Evolutionary conservation across 2,329 filamentous ascomycete genomes (phyloP).

Genomic region (Arthrobotrys sinensis): DNA sequence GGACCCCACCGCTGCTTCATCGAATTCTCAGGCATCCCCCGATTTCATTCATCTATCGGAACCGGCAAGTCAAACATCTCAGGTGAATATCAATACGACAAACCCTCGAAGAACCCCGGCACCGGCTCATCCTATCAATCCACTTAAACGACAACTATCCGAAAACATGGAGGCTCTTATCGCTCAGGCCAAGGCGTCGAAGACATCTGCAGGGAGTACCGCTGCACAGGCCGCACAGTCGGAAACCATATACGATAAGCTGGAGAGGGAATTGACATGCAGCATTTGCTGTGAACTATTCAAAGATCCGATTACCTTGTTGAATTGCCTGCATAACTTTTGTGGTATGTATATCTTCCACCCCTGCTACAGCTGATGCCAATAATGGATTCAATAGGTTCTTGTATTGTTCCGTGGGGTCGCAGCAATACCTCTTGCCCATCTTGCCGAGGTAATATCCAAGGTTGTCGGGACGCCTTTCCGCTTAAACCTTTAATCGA

Average conservation of each 20-base stretch:
- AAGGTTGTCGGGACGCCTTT: slow-evolving; percentile 48
- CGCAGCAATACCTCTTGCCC: slow-evolving; percentile 44
- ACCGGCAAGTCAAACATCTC: slow-evolving; percentile 16
- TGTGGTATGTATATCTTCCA: slow-evolving; percentile 74
- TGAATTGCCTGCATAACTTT: slow-evolving; percentile 95
- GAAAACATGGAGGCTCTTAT: slow-evolving; percentile 60
- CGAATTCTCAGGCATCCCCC: slow-evolving; percentile 7
- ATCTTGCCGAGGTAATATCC: slow-evolving; percentile 27
- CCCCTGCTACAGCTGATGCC: neutral
- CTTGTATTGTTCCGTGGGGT: slow-evolving; percentile 55
- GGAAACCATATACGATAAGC: slow-evolving; percentile 54
- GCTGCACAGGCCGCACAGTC: slow-evolving; percentile 40
- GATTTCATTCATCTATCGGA: slow-evolving; percentile 31
- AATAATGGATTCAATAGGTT: slow-evolving; percentile 17
- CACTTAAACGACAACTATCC: slow-evolving; percentile 57
- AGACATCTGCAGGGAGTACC: slow-evolving; percentile 36
- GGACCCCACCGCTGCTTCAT: slow-evolving; percentile 5
- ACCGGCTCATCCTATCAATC: slow-evolving; percentile 38
- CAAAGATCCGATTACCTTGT: slow-evolving; percentile 88
- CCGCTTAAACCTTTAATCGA: slow-evolving; percentile 55
- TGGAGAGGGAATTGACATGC: slow-evolving; percentile 58
- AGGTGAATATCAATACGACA: slow-evolving; percentile 18
- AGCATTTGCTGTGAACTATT: slow-evolving; percentile 92
- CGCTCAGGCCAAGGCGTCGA: slow-evolving; percentile 57
- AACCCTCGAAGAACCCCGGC: slow-evolving; percentile 26